Base-by-base conservation (phyloP, 192 early-diverging fungal species). In the Globomyces pollinis-pini region DNA sequence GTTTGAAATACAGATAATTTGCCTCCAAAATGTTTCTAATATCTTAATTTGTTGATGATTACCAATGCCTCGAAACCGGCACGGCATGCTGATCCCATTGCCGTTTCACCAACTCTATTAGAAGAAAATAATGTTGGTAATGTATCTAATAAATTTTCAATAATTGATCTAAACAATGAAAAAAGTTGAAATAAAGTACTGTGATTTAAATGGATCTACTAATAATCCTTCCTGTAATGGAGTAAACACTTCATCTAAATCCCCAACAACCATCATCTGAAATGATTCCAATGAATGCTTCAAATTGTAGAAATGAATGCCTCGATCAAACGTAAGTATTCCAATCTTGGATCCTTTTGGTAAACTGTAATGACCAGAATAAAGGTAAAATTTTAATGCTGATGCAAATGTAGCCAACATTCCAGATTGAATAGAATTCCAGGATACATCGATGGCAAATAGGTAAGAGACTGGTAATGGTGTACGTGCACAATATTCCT, bases 401-500 rank as follows among this genome's bases (percentile, higher is more conserved):
- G 81, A 59, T 3, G 86, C 85, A 31, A 80, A 78, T 57, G 76
- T 64, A 4, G 62, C 66, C 28, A 97, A 72, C 83, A 95, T 77
- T 8, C 94, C 93, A 47, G 79, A 90, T 62, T 91, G 86, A 11
- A 93, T 75, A 0, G 92, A 75, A 56, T 74, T 87, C 83, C 84
- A 90, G 1, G 91, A 89, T 18, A 99, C 93, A 75, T 99, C 96
- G 43, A 99, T 89, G 4, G 87, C 91, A 86, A 97, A 93, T 29
- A 99, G 75, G 64, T 89, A 88, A 1, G 83, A 78, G 2, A 85
- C 67, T 7, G 91, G 85, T 32, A 61, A 58, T 0, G 96, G 86
- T 3, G 76, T 57, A 44, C 85, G 79, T 15, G 77, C 68, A 33
- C 75, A 84, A 67, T 90, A 90, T 38, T 88, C n/a, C n/a, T n/a